These are phyloP conservation scores for Heliocybe sulcata DNA, from an alignment of 1,284 basidiomycete species.

Conservation along the genomic window DNA sequence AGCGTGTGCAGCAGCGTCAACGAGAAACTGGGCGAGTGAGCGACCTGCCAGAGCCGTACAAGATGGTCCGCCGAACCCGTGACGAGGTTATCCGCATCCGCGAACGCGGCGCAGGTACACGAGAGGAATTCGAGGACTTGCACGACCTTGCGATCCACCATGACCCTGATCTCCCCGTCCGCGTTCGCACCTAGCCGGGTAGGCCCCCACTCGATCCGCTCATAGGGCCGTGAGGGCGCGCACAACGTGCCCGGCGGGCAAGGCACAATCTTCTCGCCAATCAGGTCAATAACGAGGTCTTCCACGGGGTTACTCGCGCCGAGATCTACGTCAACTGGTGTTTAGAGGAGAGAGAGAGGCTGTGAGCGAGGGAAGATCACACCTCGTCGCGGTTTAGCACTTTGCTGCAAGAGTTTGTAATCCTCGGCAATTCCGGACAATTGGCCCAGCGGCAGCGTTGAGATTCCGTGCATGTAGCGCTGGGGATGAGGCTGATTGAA, in stretches of 20 bases:
- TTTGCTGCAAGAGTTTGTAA: conserved; percentile 54
- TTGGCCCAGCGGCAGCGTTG: conserved; percentile 61
- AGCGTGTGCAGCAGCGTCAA: conserved; percentile 64
- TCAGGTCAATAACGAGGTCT: conserved; percentile 47
- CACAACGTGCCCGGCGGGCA: conserved; percentile 52
- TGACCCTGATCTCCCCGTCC: conserved; percentile 49
- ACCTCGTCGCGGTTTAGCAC: conserved; percentile 54
- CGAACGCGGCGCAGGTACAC: conserved; percentile 72
- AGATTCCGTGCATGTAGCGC: conserved; percentile 63
- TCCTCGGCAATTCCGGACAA: conserved; percentile 80
- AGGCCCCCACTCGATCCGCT: conserved; percentile 61
- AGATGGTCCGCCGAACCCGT: conserved; percentile 75
- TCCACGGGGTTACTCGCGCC: conserved; percentile 36
- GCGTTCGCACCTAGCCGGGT: conserved; percentile 21
- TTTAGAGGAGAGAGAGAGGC: conserved; percentile 13
- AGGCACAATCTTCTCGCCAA: conserved; percentile 58
- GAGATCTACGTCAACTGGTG: conserved; percentile 36
- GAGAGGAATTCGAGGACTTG: conserved; percentile 72
- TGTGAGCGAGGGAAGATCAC: conserved; percentile 13
- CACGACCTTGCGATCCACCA: conserved; percentile 56
- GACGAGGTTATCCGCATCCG: conserved; percentile 61
- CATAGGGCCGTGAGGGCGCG: conserved; percentile 56
- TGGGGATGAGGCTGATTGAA: conserved; percentile 80
- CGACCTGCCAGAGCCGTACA: conserved; percentile 62
- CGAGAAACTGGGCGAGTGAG: conserved; percentile 18